Conservation (phyloP, 495 filamentous ascomycete genomes). For the Penicillium lagena region DNA sequence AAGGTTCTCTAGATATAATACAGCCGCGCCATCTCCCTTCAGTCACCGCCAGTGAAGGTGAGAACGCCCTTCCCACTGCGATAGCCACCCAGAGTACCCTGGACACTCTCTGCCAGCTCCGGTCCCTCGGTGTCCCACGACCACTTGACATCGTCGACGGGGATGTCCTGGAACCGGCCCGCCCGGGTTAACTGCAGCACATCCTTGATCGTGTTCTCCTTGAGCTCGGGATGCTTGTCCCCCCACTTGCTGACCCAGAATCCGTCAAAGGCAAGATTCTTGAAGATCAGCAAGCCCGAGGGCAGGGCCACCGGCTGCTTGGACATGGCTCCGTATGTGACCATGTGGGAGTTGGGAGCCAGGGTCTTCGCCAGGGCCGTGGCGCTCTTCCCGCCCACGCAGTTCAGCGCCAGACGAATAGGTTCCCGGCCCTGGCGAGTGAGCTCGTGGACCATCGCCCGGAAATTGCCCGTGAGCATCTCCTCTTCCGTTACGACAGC, state of each 20-base stretch:
- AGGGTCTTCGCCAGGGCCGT: constrained; percentile 65
- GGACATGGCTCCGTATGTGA: constrained; percentile 95
- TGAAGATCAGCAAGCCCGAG: constrained; percentile 81
- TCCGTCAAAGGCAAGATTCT: constrained; percentile 76
- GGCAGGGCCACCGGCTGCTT: constrained; percentile 74
- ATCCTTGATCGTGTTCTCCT: constrained; percentile 72
- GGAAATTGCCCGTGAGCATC: constrained; percentile 60
- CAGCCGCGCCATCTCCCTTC: constrained; percentile 1
- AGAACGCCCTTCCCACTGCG: constrained; percentile 85
- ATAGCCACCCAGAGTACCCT: constrained; percentile 72
- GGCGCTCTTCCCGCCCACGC: constrained; percentile 85
- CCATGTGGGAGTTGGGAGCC: constrained; percentile 59
- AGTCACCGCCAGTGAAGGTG: constrained; percentile 56
- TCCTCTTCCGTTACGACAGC: constrained; percentile 76
- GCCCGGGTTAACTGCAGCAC: constrained; percentile 65
- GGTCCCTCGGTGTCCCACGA: constrained; percentile 66
- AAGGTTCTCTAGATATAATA: background rate
- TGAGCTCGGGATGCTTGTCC: constrained; percentile 65
- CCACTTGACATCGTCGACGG: constrained; percentile 74
- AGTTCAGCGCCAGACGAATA: constrained; percentile 78
- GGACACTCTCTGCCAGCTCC: constrained; percentile 55
- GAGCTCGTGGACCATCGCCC: constrained; percentile 55
- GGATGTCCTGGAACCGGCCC: constrained; percentile 77
- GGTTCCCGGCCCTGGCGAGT: constrained; percentile 63
- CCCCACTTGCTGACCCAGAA: constrained; percentile 95